Evolutionary conservation across 139 green algal species (phyloP), one percentile per base, ranked within the genome.

Genomic region (Parachlorella kessleri): DNA sequence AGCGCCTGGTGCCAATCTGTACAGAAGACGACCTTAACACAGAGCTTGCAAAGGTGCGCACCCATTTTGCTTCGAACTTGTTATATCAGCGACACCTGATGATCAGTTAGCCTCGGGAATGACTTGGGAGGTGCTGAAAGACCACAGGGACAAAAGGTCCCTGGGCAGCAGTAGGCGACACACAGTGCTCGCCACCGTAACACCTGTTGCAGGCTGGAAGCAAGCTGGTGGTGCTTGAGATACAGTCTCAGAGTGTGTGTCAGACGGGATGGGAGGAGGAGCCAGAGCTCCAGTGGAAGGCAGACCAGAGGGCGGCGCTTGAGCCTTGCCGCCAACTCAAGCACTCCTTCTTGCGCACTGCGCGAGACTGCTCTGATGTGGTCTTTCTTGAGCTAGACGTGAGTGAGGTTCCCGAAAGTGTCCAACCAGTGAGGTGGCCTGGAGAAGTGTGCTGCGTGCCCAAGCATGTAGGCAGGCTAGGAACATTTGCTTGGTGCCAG

Each of bases 231-330:
- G 90, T 97, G 53, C 65, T 97, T n/a, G 92, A 96, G 70, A 83
- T 94, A 30, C 72, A 90, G 23, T 91, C 83, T 30, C 81, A 93
- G 41, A 10, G 67, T 0, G 81, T 96, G 3, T 97, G 93, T 70
- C 80, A 96, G 70, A 91, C 88, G 2, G 93, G 93, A 0, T 65
- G 90, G 30, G 82, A 92, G 0, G 92, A 96, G 73, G 93, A 97
- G 75, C 55, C 91, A 9, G 93, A 97, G 84, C 66, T 94, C 42
- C 83, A 96, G 9, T 97, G 93, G 93, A 90, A 94, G 81, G 80
- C 79, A 9, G 93, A 97, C 78, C 66, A 83, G 69, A 70, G 85
- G 66, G 79, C 76, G 33, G 77, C 88, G 21, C 55, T 93, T 76
- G 77, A 64, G 53, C 86, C 87, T 3, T 97, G 93, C 82, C 33